These are phyloP conservation scores for Claviceps monticola DNA, from an alignment of 2,329 filamentous ascomycete genomes.

Conservation along the genomic window DNA sequence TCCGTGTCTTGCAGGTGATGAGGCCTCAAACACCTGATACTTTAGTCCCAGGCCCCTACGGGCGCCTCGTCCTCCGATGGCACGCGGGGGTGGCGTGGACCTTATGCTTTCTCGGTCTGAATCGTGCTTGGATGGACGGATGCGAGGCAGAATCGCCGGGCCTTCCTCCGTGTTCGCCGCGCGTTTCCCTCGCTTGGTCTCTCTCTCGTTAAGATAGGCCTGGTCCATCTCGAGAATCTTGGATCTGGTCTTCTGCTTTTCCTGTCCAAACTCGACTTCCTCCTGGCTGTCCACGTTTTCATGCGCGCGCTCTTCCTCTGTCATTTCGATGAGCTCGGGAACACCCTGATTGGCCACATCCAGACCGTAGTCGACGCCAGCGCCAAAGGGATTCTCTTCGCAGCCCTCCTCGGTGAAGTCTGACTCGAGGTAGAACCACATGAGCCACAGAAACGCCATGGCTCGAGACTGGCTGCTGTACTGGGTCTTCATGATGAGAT, in stretches of 20 bases:
- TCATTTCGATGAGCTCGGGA: slow-evolving; percentile 51
- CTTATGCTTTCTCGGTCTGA: slow-evolving; percentile 31
- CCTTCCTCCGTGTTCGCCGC: slow-evolving; percentile 34
- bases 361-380: slow-evolving; percentile 49
- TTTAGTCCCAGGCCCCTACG: slow-evolving; percentile 30
- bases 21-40: slow-evolving; percentile 46
- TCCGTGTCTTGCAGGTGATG: slow-evolving; percentile 41
- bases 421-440: slow-evolving; percentile 98
- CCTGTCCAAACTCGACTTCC: slow-evolving; percentile 56
- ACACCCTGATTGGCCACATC: slow-evolving; percentile 56
- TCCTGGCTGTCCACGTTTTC: slow-evolving; percentile 66
- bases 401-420: slow-evolving; percentile 84
- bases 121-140: slow-evolving; percentile 47
- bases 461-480: slow-evolving; percentile 73
- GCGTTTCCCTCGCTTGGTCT: slow-evolving; percentile 40
- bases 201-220: slow-evolving; percentile 49
- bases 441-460: slow-evolving; percentile 84
- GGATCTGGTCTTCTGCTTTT: slow-evolving; percentile 61
- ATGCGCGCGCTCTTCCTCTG: slow-evolving; percentile 45
- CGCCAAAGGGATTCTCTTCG: slow-evolving; percentile 79
- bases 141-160: slow-evolving; percentile 46
- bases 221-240: slow-evolving; percentile 65
- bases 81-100: slow-evolving; percentile 28
- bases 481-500: slow-evolving; percentile 83
- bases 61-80: slow-evolving; percentile 12